Evolutionary conservation across 2,329 filamentous ascomycete genomes (phyloP).

Genomic region (Fusarium cyanostomum): DNA sequence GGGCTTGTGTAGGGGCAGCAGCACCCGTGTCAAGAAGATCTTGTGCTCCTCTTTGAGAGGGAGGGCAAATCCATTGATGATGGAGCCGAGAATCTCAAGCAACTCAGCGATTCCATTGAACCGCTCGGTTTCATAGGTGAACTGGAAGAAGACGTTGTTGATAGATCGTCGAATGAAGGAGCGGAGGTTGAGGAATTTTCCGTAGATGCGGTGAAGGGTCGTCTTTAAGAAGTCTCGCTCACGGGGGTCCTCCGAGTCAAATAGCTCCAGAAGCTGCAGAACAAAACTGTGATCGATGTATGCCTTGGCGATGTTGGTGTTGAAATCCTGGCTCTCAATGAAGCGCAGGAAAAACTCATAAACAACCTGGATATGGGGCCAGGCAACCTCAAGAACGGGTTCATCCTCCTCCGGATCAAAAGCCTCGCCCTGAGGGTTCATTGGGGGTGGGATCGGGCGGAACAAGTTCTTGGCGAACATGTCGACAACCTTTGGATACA

Average conservation of each 20-base stretch:
- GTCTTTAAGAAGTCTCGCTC: conserved; percentile 99
- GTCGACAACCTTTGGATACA: conserved; percentile 98
- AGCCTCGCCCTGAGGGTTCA: conserved; percentile 97
- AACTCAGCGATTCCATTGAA: conserved; percentile 99
- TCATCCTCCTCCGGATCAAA: conserved; percentile 99
- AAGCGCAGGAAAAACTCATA: conserved; percentile 99
- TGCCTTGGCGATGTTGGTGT: conserved; percentile 98
- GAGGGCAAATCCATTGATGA: conserved; percentile 98
- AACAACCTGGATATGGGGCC: conserved; percentile 99
- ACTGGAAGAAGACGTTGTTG: conserved; percentile 99
- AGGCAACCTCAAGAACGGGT: conserved; percentile 95
- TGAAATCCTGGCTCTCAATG: conserved; percentile 99
- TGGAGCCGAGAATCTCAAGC: conserved; percentile 95
- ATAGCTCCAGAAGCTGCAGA: conserved; percentile 93
- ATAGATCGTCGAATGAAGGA: conserved; percentile 98
- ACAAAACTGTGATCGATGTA: conserved; percentile 99
- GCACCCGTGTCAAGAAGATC: conserved; percentile 91
- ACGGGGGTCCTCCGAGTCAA: conserved; percentile 96
- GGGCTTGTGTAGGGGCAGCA: conserved; percentile 95
- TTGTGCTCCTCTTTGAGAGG: conserved; percentile 99
- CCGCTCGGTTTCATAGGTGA: conserved; percentile 97
- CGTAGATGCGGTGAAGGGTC: conserved; percentile 96
- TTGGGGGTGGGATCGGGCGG: conserved; percentile 93
- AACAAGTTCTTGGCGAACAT: conserved; percentile 99
- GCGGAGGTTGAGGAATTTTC: conserved; percentile 96